Evolutionary conservation across 352 stramenopile species (phyloP), one percentile per base, ranked within the genome.

Genomic region (Poterioochromonas sp.): DNA sequence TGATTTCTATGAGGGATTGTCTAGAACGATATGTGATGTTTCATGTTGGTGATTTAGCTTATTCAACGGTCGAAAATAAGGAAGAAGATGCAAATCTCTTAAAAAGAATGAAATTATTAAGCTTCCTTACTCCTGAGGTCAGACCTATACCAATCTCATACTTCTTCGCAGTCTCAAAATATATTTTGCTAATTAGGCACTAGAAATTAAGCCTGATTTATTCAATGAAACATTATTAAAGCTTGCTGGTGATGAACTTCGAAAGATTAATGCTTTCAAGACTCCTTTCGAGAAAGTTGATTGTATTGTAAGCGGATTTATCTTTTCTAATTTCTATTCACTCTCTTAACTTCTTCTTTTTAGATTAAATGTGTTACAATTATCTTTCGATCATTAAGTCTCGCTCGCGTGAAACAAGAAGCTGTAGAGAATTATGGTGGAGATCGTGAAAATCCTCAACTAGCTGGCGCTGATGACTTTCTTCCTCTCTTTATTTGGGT

Each of bases 21-120:
- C 87, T 95, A 53, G 90, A 95, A 80, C 94, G 95, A 77, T 94
- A 94, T 73, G 88, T 95, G 22, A 93, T 95, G 88, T 88, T 92
- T 77, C 92, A 93, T 73, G 80, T 95, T 22, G 85, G 85, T 0
- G 83, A 91, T 73, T 86, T 93, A 39, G 88, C 88, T 40, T 89
- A 93, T 64, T 87, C 88, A 76, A 80, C 85, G 18, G 84, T 89
- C 0, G 74, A 86, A 29, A 91, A 87, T 87, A 83, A 85, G 51
- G 81, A 89, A 73, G 89, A 94, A 69, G 89, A 95, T 73, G 83
- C 89, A 11, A 76, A 81, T 5, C 83, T 94, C 37, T 81, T 89
- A 43, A 82, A 81, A 65, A 87, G 90, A 5, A 94, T 95, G 88
- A 85, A 91, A 62, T 39, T 90, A 20, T 71, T 94, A n/a, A 89